These are phyloP conservation scores for Pugionium dolabratum DNA, from an alignment of 345 rosid genomes.

Conservation along the genomic window DNA sequence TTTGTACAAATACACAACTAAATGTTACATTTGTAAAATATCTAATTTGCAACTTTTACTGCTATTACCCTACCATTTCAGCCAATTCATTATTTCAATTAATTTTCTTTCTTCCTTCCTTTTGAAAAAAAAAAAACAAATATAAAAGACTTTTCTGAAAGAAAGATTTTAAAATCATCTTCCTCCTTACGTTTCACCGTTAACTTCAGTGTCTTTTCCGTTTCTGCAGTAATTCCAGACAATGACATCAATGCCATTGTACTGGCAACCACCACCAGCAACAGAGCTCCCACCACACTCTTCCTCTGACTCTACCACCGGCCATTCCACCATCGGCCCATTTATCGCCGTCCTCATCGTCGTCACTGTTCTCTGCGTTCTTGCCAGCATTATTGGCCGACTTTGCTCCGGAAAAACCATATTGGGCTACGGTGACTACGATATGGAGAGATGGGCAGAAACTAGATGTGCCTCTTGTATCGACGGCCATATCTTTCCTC, in stretches of 20 bases:
- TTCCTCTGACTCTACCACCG: slow-evolving; percentile 29
- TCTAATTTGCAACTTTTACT: too few relatives aligned
- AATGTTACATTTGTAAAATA: too few relatives aligned
- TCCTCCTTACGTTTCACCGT: not conserved
- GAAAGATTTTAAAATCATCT: not conserved
- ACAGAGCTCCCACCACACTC: slow-evolving; percentile 48
- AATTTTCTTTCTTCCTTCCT: too few relatives aligned
- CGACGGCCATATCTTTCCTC: slow-evolving; percentile 57
- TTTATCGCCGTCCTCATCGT: slow-evolving; percentile 57
- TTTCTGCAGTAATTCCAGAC: not conserved
- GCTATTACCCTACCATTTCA: too few relatives aligned
- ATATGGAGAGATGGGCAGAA: slow-evolving; percentile 79
- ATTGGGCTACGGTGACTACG: slow-evolving; percentile 59
- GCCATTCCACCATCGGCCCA: slow-evolving; percentile 53
- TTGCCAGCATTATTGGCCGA: slow-evolving; percentile 64
- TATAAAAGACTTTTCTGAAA: too few relatives aligned
- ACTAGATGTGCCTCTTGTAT: slow-evolving; percentile 66
- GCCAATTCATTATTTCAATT: too few relatives aligned
- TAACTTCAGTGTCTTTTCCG: not conserved
- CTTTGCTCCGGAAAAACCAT: slow-evolving; percentile 68
- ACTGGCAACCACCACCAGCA: slow-evolving; percentile 54
- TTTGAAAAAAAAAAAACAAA: too few relatives aligned
- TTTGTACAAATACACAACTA: too few relatives aligned
- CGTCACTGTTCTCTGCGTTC: slow-evolving; percentile 46
- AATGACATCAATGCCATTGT: slow-evolving; percentile 46